Evolutionary conservation across 805 yeast species (phyloP).

Genomic region (Naumovozyma dairenensis): DNA sequence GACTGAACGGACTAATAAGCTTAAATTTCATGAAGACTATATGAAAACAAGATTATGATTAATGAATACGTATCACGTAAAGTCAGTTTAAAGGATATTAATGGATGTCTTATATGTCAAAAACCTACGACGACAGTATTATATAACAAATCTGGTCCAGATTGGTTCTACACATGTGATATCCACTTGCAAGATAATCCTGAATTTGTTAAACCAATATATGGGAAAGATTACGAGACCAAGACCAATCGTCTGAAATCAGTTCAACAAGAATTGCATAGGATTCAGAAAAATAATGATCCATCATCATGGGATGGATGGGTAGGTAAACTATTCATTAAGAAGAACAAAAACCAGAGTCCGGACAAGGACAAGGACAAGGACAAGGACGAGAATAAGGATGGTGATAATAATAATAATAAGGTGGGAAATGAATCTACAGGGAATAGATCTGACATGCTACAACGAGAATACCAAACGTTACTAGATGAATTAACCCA

Average conservation of each 20-base stretch:
- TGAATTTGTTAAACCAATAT: constrained; percentile 23
- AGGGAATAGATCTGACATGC: constrained; percentile 1
- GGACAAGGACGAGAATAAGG: neutral
- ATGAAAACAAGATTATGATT: constrained; percentile 10
- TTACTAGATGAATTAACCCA: constrained; percentile 14
- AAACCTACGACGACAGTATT: constrained; percentile 23
- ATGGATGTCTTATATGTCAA: constrained; percentile 23
- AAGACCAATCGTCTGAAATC: constrained; percentile 11
- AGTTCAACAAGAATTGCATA: constrained; percentile 11
- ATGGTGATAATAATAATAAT: constrained; percentile 1
- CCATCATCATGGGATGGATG: constrained; percentile 27
- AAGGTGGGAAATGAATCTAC: constrained; percentile 1
- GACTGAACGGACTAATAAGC: neutral
- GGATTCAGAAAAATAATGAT: constrained; percentile 3
- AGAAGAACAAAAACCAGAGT: constrained; percentile 5
- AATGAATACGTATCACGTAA: constrained; percentile 22
- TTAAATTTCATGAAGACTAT: neutral
- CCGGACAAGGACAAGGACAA: neutral
- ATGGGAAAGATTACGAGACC: constrained; percentile 14
- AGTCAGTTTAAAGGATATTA: constrained; percentile 24
- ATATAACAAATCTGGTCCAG: constrained; percentile 20
- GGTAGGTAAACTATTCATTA: constrained; percentile 23
- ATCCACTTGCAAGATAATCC: constrained; percentile 29
- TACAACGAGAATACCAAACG: constrained; percentile 12
- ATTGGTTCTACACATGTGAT: constrained; percentile 29